A percentile compares a stretch with the other conserved stretches of the same genome.
Evolutionary conservation across 306 rosid species (phyloP).

Genomic region (Canavalia ensiformis): DNA sequence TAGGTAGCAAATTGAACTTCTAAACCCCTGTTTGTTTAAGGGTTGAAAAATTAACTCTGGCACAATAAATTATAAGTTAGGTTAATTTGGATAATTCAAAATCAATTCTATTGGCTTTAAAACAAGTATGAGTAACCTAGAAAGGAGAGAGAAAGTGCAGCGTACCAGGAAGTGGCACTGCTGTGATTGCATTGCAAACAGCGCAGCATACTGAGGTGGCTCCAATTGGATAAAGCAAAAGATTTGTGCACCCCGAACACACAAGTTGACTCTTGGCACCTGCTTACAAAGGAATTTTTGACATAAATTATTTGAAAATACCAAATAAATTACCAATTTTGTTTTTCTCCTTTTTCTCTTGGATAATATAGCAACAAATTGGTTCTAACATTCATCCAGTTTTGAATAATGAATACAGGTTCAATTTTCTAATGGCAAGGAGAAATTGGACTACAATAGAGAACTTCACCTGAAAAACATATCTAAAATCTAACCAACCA

Average conservation of each 20-base stretch:
- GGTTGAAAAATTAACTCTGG: too few species aligned
- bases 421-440: conserved; percentile 17
- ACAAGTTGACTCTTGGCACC: conserved; percentile 88
- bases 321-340: not conserved
- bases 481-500: conserved; percentile 1
- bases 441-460: conserved; percentile 27
- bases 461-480: not conserved
- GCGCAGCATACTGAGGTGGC: conserved; percentile 96
- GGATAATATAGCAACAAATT: not conserved
- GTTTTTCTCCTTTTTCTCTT: not conserved
- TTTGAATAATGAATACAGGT: not conserved
- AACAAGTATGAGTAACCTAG: not conserved
- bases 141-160: conserved; percentile 16
- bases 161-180: conserved; percentile 90
- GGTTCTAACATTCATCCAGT: conserved; percentile 9
- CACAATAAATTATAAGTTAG: too few species aligned
- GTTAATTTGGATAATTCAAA: too few species aligned
- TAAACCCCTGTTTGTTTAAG: not conserved
- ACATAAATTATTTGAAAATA: conserved; percentile 16
- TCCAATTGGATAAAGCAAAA: conserved; percentile 82
- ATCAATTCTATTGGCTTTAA: too few species aligned
- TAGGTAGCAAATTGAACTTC: conserved; percentile 31
- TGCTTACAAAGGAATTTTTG: conserved; percentile 48
- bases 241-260: conserved; percentile 91
- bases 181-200: conserved; percentile 89